Evolutionary conservation across 257 asterid genomes (phyloP), one percentile per base, ranked within the genome.

Genomic region (Knoxia roxburghii): DNA sequence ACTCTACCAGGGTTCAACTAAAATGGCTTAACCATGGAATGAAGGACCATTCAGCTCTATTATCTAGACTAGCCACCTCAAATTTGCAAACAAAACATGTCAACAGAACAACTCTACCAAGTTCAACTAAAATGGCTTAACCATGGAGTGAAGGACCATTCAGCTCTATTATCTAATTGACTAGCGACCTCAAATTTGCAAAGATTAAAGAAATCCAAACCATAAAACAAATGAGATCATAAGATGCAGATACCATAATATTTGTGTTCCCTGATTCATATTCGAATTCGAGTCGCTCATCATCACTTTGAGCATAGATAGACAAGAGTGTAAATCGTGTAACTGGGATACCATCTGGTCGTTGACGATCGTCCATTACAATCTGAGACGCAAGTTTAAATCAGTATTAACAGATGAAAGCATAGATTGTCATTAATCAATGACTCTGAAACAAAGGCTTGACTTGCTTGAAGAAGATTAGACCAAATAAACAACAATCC

Each of bases 291-390:
- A 93, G 96, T 84, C 83, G 88, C 85, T 90, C 97, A 71, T 90
- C 94, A 69, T 93, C 97, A 51, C 86, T 80, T 73, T 81, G 70
- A 69, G 95, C 95, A 81, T 90, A 88, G 35, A 93, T 84, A n/a
- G 96, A 93, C 53, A 82, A 89, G 68, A 90, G 99, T 56, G 92
- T 86, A 78, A 93, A 90, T 71, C 86, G 84, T 5, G 96, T 88
- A 57, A 88, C 96, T 0, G 99, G 96, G 64, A 94, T 94, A 69
- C 97, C 99, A 85, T 94, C 99, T 23, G 90, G 76, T 18, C 95
- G 86, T 75, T 85, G 97, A 80, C 90, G 99, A 79, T 94, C 97
- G 77, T 90, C 99, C 97, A 94, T 90, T 59, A 88, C 91, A 81
- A 94, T 90, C 99, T 94, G 95, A 56, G 65, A 69, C 79, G 71